These are phyloP conservation scores for Quercus tomentella DNA, from an alignment of 331 rosid genomes.

Conservation along the genomic window DNA sequence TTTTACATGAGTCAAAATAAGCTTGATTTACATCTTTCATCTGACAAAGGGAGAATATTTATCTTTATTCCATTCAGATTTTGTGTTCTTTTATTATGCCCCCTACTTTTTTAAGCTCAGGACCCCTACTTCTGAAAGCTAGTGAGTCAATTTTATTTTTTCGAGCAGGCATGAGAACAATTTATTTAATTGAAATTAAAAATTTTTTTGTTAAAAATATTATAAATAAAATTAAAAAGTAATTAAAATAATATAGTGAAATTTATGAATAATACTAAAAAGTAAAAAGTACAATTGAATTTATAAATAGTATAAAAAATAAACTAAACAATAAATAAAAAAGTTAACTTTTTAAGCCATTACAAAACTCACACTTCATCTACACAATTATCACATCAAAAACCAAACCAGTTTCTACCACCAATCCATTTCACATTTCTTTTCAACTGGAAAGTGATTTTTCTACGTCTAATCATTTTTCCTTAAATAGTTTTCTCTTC, in stretches of 20 bases:
- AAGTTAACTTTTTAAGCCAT: too few relatives aligned
- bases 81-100: conserved; percentile 24
- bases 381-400: not conserved
- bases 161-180: too few relatives aligned
- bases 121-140: conserved; percentile 3
- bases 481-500: too few relatives aligned
- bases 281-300: too few relatives aligned
- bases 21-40: conserved; percentile 17
- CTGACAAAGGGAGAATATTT: conserved; percentile 14
- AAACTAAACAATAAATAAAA: too few relatives aligned
- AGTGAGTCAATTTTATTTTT: not conserved
- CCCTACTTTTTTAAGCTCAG: not conserved
- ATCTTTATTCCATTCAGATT: conserved; percentile 24
- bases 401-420: not conserved
- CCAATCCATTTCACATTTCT: not conserved
- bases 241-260: accelerated
- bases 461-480: too few relatives aligned
- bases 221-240: too few relatives aligned
- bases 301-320: too few relatives aligned
- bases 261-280: too few relatives aligned
- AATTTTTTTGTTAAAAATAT: accelerated
- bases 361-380: not conserved
- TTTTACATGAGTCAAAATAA: conserved; percentile 1
- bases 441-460: too few relatives aligned
- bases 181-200: too few relatives aligned